Evolutionary conservation across 2,329 filamentous ascomycete species (phyloP), one percentile per base, ranked within the genome.

Genomic region (Didymella glomerata): DNA sequence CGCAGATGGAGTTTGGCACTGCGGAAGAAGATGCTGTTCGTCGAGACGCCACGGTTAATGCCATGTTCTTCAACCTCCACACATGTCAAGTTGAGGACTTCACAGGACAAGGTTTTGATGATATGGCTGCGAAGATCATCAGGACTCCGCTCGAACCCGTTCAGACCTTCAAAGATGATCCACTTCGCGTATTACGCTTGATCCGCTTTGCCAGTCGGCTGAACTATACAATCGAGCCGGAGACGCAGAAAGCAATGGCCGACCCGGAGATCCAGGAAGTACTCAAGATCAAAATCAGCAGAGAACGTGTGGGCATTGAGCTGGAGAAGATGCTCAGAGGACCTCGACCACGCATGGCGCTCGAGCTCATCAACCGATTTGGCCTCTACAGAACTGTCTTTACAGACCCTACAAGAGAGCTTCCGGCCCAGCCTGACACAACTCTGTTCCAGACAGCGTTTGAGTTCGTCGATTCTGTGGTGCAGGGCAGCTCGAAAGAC

Each of bases 81-180:
- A 92, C 89, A 1, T 85, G 86, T 32, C 70, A 84, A 58, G 85
- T 98, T 34, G 94, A 98, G 76, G 95, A 99, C 74, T 90, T 96
- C 61, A 96, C 92, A 0, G 85, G 85, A 8, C 79, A 76, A 38
- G 94, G 95, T 0, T 80, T 96, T 34, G 73, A 84, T 8, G 94
- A 98, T 72, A 87, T 98, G 86, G 76, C 83, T 32, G 80, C 82
- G 2, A 85, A 86, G 61, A 80, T 93, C 48, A 93, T 99, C 64
- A 85, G 90, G 53, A 98, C 95, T 3, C 94, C 94, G 0, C 79
- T 98, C 41, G 90, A 93, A 51, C 93, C 94, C 24, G 88, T 91
- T 51, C 90, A 96, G 74, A 99, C 94, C 0, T 98, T 99, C 79
- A 92, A 89, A 75, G 94, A 98, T 72, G 94, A 98, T 71, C 95